Conservation (phyloP, 805 yeast genomes). For the Teunomyces barrocoloradensis region DNA sequence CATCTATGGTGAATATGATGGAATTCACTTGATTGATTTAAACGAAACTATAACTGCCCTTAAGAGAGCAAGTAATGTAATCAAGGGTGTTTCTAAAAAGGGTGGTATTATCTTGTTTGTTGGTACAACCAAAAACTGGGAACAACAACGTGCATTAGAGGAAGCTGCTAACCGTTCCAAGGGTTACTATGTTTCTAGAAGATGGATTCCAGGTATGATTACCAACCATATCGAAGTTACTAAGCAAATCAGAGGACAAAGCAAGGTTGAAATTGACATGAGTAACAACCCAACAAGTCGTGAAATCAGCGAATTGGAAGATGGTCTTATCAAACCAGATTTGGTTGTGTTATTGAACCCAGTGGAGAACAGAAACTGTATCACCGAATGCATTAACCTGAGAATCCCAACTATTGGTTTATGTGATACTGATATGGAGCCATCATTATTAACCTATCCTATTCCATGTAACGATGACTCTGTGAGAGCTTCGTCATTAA, state of each 20-base stretch:
- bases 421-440: conserved; percentile 92
- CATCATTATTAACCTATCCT: conserved; percentile 85
- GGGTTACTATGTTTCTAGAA: conserved; percentile 77
- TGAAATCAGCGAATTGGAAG: conserved; percentile 46
- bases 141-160: conserved; percentile 67
- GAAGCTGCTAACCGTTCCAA: conserved; percentile 74
- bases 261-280: conserved; percentile 64
- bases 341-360: conserved; percentile 85
- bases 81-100: conserved; percentile 72
- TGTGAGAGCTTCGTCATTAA: conserved; percentile 71
- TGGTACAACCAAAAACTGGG: conserved; percentile 72
- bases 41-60: conserved; percentile 76
- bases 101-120: conserved; percentile 86
- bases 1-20: conserved; percentile 84
- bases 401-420: conserved; percentile 92
- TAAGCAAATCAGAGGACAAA: conserved; percentile 43
- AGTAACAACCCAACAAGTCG: conserved; percentile 65
- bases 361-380: conserved; percentile 74
- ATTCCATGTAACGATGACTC: conserved; percentile 97
- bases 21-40: conserved; percentile 86
- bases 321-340: conserved; percentile 79
- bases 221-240: conserved; percentile 78
- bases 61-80: conserved; percentile 81
- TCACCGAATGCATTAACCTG: conserved; percentile 75
- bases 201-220: conserved; percentile 95